These are phyloP conservation scores for Ceratobasidium sp. DNA, from an alignment of 1,284 basidiomycete species.

Conservation along the genomic window DNA sequence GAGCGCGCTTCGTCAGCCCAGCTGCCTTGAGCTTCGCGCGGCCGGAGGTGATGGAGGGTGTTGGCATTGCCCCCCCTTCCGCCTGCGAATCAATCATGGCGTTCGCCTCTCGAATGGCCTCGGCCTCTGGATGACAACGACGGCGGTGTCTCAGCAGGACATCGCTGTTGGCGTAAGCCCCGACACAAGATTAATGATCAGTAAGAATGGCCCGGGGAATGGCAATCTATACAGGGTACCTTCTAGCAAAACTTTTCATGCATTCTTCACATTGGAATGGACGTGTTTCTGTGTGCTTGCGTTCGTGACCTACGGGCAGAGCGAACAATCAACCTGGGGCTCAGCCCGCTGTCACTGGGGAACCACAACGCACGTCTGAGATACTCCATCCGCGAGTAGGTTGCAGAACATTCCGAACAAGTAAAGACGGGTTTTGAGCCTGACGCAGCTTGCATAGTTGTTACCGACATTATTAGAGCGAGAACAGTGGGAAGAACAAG, in stretches of 20 bases:
- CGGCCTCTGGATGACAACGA: slow-evolving; percentile 49
- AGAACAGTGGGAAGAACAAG: neutral
- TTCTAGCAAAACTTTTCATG: slow-evolving; percentile 50
- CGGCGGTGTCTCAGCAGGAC: slow-evolving; percentile 51
- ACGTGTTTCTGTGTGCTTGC: slow-evolving; percentile 50
- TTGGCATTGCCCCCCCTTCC: slow-evolving; percentile 1
- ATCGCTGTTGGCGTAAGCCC: slow-evolving; percentile 45
- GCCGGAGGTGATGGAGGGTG: slow-evolving; percentile 30
- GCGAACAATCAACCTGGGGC: neutral
- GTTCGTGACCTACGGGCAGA: slow-evolving; percentile 34
- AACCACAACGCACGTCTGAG: slow-evolving; percentile 41
- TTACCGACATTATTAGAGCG: slow-evolving; percentile 16
- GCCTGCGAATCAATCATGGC: slow-evolving; percentile 43
- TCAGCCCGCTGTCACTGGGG: neutral
- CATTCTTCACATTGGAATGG: slow-evolving; percentile 51
- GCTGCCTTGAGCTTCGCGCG: slow-evolving; percentile 43
- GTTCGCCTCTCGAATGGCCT: slow-evolving; percentile 46
- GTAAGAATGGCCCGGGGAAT: slow-evolving; percentile 4
- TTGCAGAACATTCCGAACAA: slow-evolving; percentile 42
- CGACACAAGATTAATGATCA: slow-evolving; percentile 1
- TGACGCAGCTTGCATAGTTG: slow-evolving; percentile 36
- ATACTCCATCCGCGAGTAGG: slow-evolving; percentile 46
- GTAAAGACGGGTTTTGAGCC: slow-evolving; percentile 42
- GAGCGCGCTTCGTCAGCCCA: slow-evolving; percentile 27
- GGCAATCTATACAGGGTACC: slow-evolving; percentile 35